Conservation (phyloP, 345 rosid species). For the Citrus unshiu region DNA sequence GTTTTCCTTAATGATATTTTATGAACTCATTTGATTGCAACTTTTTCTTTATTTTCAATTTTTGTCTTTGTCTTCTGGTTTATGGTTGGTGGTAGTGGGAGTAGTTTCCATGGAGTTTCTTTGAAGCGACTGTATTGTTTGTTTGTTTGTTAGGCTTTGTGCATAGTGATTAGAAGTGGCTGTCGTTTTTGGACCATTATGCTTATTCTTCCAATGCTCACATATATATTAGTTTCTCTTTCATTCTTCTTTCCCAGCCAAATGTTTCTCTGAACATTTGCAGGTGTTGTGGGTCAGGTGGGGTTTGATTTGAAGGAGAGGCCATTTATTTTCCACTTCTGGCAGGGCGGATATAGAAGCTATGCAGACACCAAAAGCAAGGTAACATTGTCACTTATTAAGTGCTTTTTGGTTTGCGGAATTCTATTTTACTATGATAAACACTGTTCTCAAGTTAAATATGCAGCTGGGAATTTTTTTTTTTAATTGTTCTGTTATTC, state of each 20-base stretch:
- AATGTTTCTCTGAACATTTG: conserved; percentile 34
- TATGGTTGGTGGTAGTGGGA: conserved; percentile 88
- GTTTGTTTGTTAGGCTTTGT: conserved; percentile 55
- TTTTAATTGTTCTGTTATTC: background rate
- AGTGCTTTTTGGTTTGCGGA: background rate
- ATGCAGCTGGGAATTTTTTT: background rate
- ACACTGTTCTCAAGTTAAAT: conserved; percentile 4
- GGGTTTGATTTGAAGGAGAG: conserved; percentile 26
- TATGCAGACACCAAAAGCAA: conserved; percentile 90
- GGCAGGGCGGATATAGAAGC: conserved; percentile 25
- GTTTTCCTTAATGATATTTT: conserved; percentile 14
- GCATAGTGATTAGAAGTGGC: conserved; percentile 29
- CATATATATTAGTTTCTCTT: conserved; percentile 28
- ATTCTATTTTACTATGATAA: background rate
- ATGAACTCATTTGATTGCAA: conserved; percentile 26
- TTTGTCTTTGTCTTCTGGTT: conserved; percentile 17
- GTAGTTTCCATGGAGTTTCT: conserved; percentile 82
- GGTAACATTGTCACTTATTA: conserved; percentile 38
- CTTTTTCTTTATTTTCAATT: conserved; percentile 24
- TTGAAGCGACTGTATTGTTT: conserved; percentile 63
- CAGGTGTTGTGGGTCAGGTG: conserved; percentile 56
- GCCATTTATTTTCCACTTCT: conserved; percentile 8
- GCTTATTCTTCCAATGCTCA: conserved; percentile 5
- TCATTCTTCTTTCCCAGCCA: conserved; percentile 33
- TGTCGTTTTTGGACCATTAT: conserved; percentile 17